Conservation (phyloP, 2,329 filamentous ascomycete species). For the Fusarium subglutinans region DNA sequence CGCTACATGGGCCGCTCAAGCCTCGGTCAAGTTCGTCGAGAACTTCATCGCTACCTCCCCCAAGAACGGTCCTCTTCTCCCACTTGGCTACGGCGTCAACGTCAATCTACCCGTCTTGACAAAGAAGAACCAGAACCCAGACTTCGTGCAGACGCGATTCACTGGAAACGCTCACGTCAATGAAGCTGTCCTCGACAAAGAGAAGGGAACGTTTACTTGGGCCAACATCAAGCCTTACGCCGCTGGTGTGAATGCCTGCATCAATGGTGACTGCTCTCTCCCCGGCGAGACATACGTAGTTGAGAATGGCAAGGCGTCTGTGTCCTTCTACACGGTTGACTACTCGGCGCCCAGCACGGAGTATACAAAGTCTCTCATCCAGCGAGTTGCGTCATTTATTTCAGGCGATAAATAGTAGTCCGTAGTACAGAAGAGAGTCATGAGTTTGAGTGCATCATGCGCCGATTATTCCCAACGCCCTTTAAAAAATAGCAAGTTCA, state of each 20-base stretch:
- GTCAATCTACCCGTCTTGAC: constrained; percentile 60
- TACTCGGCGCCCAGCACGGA: constrained; percentile 55
- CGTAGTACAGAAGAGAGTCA: not conserved
- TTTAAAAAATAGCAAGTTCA: constrained; percentile 36
- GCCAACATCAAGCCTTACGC: constrained; percentile 49
- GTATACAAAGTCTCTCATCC: constrained; percentile 38
- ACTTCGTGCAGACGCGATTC: constrained; percentile 58
- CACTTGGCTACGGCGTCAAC: constrained; percentile 60
- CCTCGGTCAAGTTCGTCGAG: constrained; percentile 55
- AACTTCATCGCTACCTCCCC: constrained; percentile 52
- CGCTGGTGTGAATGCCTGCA: constrained; percentile 57
- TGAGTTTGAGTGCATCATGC: not conserved
- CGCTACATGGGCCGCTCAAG: constrained; percentile 53
- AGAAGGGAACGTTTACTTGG: constrained; percentile 55
- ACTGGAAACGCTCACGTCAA: constrained; percentile 60
- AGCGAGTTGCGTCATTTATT: constrained; percentile 37
- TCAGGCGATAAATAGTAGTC: not conserved
- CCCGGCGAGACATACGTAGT: constrained; percentile 61
- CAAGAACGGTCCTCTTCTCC: constrained; percentile 49
- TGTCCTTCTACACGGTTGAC: constrained; percentile 61
- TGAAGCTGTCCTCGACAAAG: constrained; percentile 54
- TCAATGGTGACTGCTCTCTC: constrained; percentile 61
- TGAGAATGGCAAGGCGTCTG: constrained; percentile 51
- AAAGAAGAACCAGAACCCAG: constrained; percentile 51
- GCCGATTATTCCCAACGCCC: not conserved